These are phyloP conservation scores for Penicillium ucsense DNA, from an alignment of 495 filamentous ascomycete genomes.

Conservation along the genomic window DNA sequence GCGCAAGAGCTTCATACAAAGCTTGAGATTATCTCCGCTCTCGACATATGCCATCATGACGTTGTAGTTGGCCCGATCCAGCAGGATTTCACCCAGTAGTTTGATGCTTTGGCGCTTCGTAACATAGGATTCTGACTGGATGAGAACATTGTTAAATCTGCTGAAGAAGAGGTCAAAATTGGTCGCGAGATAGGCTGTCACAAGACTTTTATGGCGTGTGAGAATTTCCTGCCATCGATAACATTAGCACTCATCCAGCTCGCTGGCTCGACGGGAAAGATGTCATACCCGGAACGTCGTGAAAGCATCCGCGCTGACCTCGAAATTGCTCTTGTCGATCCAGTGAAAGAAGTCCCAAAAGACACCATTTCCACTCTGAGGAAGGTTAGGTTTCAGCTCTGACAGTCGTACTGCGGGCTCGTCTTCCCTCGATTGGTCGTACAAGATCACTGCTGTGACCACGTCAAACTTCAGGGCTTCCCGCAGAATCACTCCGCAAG, in stretches of 20 bases:
- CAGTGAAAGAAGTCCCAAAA: slow-evolving; percentile 99
- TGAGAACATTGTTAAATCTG: slow-evolving; percentile 77
- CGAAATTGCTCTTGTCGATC: slow-evolving; percentile 91
- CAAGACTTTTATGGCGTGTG: slow-evolving; percentile 84
- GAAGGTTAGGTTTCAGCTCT: slow-evolving; percentile 55
- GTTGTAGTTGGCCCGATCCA: slow-evolving; percentile 92
- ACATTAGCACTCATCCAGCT: not conserved
- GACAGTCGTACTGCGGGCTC: slow-evolving; percentile 43
- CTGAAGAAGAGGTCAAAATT: slow-evolving; percentile 90
- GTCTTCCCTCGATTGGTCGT: slow-evolving; percentile 70
- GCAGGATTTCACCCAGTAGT: slow-evolving; percentile 84
- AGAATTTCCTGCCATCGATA: slow-evolving; percentile 60
- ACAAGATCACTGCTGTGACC: slow-evolving; percentile 79
- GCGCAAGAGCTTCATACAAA: slow-evolving; percentile 91
- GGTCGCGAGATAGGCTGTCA: slow-evolving; percentile 71
- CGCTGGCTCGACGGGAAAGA: not conserved
- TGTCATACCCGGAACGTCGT: slow-evolving; percentile 76
- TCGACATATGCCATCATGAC: slow-evolving; percentile 98
- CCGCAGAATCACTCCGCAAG: slow-evolving; percentile 80
- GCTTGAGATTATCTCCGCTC: slow-evolving; percentile 87
- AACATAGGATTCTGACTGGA: slow-evolving; percentile 91
- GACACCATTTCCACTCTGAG: slow-evolving; percentile 64
- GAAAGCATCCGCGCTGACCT: slow-evolving; percentile 95
- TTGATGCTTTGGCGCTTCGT: slow-evolving; percentile 98
- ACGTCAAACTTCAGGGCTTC: slow-evolving; percentile 89